Conservation (phyloP, 106 monocot genomes). For the Agapanthus africanus region DNA sequence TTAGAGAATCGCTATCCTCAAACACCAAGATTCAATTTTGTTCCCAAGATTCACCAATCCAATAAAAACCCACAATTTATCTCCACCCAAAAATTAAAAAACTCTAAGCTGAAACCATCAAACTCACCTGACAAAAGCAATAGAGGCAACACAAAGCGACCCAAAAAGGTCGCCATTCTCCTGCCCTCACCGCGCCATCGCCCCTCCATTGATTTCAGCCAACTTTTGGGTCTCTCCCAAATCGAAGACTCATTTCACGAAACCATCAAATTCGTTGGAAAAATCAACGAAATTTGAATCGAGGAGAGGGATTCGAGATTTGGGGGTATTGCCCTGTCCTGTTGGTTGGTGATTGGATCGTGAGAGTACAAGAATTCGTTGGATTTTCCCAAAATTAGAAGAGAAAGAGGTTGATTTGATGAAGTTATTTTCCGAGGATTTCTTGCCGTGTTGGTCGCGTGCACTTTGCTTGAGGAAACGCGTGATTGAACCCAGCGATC, state of each 20-base stretch:
- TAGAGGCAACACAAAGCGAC: constrained; percentile 35
- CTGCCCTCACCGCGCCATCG: constrained; percentile 1
- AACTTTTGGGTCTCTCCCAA: background rate
- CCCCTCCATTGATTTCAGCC: constrained; percentile 12
- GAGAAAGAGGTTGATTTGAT: background rate
- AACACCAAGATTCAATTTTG: background rate
- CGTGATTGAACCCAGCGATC: background rate
- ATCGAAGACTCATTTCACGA: constrained; percentile 4
- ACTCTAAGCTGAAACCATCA: too few species aligned
- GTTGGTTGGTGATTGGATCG: background rate
- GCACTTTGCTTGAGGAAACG: background rate
- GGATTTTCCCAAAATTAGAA: background rate
- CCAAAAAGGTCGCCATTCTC: constrained; percentile 29
- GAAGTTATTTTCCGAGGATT: background rate
- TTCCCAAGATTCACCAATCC: background rate
- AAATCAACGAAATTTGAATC: background rate
- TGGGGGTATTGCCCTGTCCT: background rate
- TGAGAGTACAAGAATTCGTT: background rate
- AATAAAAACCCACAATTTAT: background rate
- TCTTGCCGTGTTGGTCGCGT: background rate
- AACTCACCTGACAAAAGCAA: constrained; percentile 34
- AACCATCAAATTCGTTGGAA: constrained; percentile 5
- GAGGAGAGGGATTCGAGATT: background rate
- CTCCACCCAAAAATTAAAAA: too few species aligned
- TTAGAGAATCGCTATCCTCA: too few species aligned